Conservation (phyloP, 2,329 filamentous ascomycete genomes). For the Epichloe hybrida region DNA sequence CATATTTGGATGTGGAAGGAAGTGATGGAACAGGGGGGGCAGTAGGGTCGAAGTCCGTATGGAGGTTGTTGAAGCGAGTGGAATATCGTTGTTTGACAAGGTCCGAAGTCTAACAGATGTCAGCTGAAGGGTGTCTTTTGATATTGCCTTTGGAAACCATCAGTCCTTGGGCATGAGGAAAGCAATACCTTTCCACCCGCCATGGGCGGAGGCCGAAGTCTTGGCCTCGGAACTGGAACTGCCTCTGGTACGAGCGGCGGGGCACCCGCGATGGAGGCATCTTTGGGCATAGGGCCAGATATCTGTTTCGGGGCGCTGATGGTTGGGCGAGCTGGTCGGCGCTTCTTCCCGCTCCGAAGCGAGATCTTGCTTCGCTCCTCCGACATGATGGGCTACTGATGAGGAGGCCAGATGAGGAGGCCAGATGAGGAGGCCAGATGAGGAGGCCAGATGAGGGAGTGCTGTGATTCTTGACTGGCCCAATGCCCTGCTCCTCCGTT, state of each 20-base stretch:
- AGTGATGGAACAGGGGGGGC: constrained; percentile 62
- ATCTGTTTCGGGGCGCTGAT: constrained; percentile 53
- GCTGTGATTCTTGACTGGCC: neutral
- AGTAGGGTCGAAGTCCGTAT: constrained; percentile 53
- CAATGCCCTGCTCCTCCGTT: neutral
- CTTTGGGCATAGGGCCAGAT: constrained; percentile 43
- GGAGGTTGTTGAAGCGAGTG: constrained; percentile 71
- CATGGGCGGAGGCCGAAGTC: constrained; percentile 33
- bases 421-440: neutral
- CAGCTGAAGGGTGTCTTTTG: constrained; percentile 8
- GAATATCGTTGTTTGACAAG: constrained; percentile 92
- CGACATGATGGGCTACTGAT: constrained; percentile 32
- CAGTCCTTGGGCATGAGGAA: neutral
- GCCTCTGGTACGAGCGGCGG: constrained; percentile 12
- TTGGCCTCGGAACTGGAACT: constrained; percentile 24
- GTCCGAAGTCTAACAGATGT: constrained; percentile 47
- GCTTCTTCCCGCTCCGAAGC: constrained; percentile 45
- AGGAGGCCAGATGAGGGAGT: neutral
- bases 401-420: neutral
- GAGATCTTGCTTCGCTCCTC: constrained; percentile 50
- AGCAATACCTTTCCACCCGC: constrained; percentile 40
- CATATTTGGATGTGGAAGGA: constrained; percentile 47
- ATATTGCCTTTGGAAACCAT: neutral
- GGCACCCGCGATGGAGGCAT: constrained; percentile 24
- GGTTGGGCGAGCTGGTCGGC: constrained; percentile 32